Evolutionary conservation across 441 rosid genomes (phyloP).

Genomic region (Pelargonium exstipulatum): DNA sequence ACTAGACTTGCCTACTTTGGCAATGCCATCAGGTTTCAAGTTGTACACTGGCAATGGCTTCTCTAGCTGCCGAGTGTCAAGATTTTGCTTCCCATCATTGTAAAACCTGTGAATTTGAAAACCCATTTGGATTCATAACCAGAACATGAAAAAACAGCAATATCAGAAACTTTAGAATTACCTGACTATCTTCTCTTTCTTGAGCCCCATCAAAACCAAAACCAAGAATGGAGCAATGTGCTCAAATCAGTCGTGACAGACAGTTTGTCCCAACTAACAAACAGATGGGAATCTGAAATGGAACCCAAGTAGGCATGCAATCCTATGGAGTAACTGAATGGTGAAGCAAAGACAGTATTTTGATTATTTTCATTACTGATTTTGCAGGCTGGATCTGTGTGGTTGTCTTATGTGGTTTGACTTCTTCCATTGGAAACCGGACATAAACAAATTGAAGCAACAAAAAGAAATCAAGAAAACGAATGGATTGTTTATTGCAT

Average conservation of each 20-base stretch:
- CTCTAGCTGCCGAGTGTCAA: background rate
- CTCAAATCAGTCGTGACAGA: background rate
- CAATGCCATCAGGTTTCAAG: background rate
- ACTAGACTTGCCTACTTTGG: background rate
- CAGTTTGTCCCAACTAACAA: background rate
- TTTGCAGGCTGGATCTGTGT: background rate
- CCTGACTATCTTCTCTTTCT: constrained; percentile 2
- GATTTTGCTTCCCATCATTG: constrained; percentile 5
- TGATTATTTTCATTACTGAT: background rate
- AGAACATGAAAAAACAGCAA: background rate
- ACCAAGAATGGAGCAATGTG: background rate
- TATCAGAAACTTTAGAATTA: background rate
- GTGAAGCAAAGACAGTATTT: background rate
- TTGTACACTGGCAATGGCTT: background rate
- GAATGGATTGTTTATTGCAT: background rate
- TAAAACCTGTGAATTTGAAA: constrained; percentile 9
- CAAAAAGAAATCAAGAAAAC: background rate
- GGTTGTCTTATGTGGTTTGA: background rate
- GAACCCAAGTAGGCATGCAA: background rate
- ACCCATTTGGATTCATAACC: background rate
- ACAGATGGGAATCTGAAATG: background rate
- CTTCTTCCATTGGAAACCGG: background rate
- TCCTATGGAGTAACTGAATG: background rate
- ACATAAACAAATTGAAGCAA: background rate
- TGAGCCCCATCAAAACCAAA: background rate